Conservation (phyloP, 2,329 filamentous ascomycete genomes). For the Claviceps quebecensis region DNA sequence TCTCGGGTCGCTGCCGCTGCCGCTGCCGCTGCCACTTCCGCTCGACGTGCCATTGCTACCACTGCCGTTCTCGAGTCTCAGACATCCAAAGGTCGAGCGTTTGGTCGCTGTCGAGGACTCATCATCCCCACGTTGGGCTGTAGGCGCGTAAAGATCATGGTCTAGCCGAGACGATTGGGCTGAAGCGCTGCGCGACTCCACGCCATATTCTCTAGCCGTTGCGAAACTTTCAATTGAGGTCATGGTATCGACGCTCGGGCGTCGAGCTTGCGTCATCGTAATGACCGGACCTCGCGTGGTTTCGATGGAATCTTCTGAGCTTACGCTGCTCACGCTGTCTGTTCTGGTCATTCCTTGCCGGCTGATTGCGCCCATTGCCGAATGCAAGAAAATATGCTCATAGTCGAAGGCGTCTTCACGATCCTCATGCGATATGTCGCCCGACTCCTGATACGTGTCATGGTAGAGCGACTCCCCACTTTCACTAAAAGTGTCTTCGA, state of each 20-base stretch:
- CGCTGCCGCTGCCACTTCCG: conserved; percentile 5
- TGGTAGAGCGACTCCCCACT: conserved; percentile 51
- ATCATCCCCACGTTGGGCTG: conserved; percentile 9
- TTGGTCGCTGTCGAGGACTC: conserved; percentile 7
- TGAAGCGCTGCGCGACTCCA: conserved; percentile 23
- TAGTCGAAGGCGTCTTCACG: conserved; percentile 94
- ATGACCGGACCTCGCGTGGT: conserved; percentile 37
- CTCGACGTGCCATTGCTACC: conserved; percentile 7
- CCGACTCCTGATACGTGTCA: conserved; percentile 40
- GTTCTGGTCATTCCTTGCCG: conserved; percentile 16
- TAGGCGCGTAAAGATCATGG: conserved; percentile 11
- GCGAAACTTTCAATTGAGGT: conserved; percentile 42
- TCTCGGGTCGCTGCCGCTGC: conserved; percentile 14
- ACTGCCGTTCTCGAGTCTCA: not conserved
- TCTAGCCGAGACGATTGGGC: conserved; percentile 8
- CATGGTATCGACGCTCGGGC: conserved; percentile 34
- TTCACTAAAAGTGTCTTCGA: conserved; percentile 36
- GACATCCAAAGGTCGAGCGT: conserved; percentile 13
- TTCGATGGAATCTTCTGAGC: conserved; percentile 47
- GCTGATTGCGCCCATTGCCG: conserved; percentile 68
- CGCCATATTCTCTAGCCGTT: conserved; percentile 37
- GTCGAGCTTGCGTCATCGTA: conserved; percentile 17
- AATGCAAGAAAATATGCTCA: conserved; percentile 88
- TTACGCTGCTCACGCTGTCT: conserved; percentile 37
- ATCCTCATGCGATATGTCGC: conserved; percentile 67